Conservation (phyloP, 352 stramenopile genomes). For the Globisporangium orthogonon region DNA sequence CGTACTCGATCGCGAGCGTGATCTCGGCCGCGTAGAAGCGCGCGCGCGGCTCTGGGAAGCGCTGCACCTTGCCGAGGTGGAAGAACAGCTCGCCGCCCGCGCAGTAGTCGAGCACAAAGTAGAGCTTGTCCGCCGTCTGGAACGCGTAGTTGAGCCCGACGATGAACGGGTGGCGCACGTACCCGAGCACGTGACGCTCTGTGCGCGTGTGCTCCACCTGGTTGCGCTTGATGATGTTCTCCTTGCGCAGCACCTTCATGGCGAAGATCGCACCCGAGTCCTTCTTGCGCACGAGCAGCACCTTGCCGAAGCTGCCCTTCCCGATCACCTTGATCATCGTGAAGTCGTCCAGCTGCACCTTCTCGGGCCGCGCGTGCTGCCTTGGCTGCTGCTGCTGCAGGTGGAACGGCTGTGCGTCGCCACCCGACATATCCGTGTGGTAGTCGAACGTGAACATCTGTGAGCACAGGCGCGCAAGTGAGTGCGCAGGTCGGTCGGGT, state of each 20-base stretch:
- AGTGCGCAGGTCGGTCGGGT: too few species aligned
- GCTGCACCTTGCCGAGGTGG: constrained; percentile 89
- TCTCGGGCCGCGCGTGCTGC: constrained; percentile 47
- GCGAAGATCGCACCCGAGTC: constrained; percentile 93
- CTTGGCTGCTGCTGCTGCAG: constrained; percentile 22
- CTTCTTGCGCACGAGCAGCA: constrained; percentile 94
- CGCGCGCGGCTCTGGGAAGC: constrained; percentile 92
- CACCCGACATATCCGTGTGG: constrained; percentile 45
- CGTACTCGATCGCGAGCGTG: constrained; percentile 93
- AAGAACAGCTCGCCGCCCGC: constrained; percentile 95
- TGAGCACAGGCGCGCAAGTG: not conserved
- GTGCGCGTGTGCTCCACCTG: constrained; percentile 99
- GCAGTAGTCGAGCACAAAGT: constrained; percentile 99
- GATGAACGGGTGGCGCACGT: constrained; percentile 97
- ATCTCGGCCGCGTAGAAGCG: constrained; percentile 98
- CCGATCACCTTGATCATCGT: constrained; percentile 97
- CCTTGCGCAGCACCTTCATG: constrained; percentile 99
- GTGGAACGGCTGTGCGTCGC: constrained; percentile 17
- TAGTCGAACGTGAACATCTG: constrained; percentile 76
- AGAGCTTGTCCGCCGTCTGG: constrained; percentile 95
- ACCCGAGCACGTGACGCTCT: constrained; percentile 95
- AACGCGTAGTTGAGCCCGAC: constrained; percentile 95
- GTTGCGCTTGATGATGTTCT: constrained; percentile 98
- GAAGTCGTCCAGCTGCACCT: constrained; percentile 90
- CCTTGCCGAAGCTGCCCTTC: constrained; percentile 95